phyloP scores from a whole-genome alignment of 768 basidiomycete species.

The Leucosporidium scottii region DNA sequence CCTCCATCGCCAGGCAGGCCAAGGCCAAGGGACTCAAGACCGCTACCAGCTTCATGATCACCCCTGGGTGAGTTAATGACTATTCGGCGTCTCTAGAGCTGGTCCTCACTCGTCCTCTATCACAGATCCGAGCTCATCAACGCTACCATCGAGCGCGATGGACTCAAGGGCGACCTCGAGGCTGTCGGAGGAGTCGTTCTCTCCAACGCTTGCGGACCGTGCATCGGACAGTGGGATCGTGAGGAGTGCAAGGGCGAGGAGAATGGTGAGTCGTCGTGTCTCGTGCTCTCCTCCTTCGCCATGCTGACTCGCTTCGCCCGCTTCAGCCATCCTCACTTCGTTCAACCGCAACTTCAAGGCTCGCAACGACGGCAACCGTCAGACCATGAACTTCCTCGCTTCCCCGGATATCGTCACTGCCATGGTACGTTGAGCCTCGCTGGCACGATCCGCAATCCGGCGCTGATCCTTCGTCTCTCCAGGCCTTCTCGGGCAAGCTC shows the following conservation, averaged over 20 bases:
- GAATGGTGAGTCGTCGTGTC: slow-evolving; percentile 57
- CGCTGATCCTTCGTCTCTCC: slow-evolving; percentile 38
- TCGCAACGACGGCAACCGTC: slow-evolving; percentile 87
- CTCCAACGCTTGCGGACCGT: slow-evolving; percentile 97
- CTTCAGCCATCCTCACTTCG: slow-evolving; percentile 81
- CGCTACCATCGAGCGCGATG: slow-evolving; percentile 93
- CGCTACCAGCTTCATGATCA: slow-evolving; percentile 48
- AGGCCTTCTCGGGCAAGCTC: slow-evolving; percentile 89
- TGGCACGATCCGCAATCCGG: background rate
- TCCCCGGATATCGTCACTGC: slow-evolving; percentile 96
- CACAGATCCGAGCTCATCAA: slow-evolving; percentile 82
- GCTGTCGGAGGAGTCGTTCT: slow-evolving; percentile 89
- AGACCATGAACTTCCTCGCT: slow-evolving; percentile 86
- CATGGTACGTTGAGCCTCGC: slow-evolving; percentile 13
- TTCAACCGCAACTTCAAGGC: slow-evolving; percentile 96
- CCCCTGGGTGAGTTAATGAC: slow-evolving; percentile 40
- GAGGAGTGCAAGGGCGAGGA: slow-evolving; percentile 76
- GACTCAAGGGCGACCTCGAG: slow-evolving; percentile 70
- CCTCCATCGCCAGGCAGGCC: slow-evolving; percentile 83
- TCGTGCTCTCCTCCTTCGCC: background rate
- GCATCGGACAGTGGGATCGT: slow-evolving; percentile 99
- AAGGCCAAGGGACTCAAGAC: slow-evolving; percentile 70
- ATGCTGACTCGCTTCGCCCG: background rate
- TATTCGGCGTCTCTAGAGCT: background rate
- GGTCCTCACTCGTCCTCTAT: too few species aligned